A percentile compares a stretch with the other conserved stretches of the same genome.
Evolutionary conservation across 768 basidiomycete genomes (phyloP).

Genomic region (Auricularia sp.): DNA sequence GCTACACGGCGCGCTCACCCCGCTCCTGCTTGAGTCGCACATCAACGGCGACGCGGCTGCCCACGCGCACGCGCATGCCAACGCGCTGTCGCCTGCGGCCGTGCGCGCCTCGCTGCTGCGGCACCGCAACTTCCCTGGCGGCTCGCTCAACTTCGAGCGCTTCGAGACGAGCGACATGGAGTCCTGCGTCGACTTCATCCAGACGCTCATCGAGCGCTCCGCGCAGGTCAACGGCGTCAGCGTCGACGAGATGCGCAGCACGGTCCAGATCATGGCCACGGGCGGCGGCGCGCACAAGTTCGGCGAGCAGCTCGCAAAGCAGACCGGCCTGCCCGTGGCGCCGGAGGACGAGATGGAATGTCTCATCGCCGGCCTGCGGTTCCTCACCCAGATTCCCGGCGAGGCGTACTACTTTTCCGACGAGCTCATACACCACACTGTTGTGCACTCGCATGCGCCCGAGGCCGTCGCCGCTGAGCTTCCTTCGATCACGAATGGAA

Average conservation of each 20-base stretch:
- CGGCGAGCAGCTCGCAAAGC: constrained; percentile 66
- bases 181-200: constrained; percentile 77
- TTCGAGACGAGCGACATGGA: constrained; percentile 89
- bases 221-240: constrained; percentile 79
- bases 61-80: constrained; percentile 13
- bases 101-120: constrained; percentile 38
- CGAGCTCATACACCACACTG: constrained; percentile 70
- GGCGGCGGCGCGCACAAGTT: constrained; percentile 96
- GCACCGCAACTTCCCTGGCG: constrained; percentile 81
- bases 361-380: constrained; percentile 89
- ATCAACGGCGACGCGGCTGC: constrained; percentile 11
- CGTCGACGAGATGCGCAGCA: constrained; percentile 80
- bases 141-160: constrained; percentile 92
- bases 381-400: constrained; percentile 90
- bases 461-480: not conserved
- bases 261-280: constrained; percentile 95
- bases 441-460: constrained; percentile 24
- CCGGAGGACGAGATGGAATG: constrained; percentile 99
- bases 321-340: constrained; percentile 73
- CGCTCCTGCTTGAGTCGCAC: constrained; percentile 56
- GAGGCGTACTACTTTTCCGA: constrained; percentile 99
- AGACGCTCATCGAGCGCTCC: constrained; percentile 74
- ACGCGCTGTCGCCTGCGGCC: constrained; percentile 28
- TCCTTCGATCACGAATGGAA: constrained; percentile 14
- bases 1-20: constrained; percentile 70